Conservation (phyloP, 139 green algal species). For the Mesotaenium endlicherianum region DNA sequence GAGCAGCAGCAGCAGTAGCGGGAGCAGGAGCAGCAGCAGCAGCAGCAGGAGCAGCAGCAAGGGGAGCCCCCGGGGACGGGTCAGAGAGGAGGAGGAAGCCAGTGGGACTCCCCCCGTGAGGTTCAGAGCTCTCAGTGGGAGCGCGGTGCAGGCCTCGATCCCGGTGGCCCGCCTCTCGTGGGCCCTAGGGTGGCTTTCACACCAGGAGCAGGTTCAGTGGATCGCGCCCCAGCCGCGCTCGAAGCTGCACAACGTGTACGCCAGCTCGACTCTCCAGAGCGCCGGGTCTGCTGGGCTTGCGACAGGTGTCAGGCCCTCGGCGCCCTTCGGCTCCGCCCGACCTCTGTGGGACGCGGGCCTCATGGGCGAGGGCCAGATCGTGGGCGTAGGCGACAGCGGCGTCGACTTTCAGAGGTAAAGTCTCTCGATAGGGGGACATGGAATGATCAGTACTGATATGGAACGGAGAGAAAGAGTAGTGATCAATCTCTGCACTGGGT, state of each 20-base stretch:
- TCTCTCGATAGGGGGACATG: conserved; percentile 6
- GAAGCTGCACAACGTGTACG: conserved; percentile 19
- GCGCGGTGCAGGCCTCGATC: not conserved
- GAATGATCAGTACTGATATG: conserved; percentile 54
- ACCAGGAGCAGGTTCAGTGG: conserved; percentile 32
- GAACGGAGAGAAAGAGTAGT: conserved; percentile 1
- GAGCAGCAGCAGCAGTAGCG: not conserved
- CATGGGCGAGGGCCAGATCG: conserved; percentile 67
- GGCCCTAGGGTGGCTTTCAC: conserved; percentile 7
- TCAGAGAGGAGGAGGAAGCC: not conserved
- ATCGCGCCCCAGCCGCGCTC: not conserved
- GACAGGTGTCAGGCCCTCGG: not conserved
- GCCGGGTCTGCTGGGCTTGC: not conserved
- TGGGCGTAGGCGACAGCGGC: conserved; percentile 87
- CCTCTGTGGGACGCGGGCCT: conserved; percentile 72
- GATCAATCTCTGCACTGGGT: not conserved
- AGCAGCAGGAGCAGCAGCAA: not conserved
- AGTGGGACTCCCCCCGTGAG: not conserved
- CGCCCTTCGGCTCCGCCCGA: conserved; percentile 2
- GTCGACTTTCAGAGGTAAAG: conserved; percentile 55
- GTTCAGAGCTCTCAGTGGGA: not conserved
- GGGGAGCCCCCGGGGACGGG: not conserved
- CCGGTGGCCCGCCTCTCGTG: not conserved
- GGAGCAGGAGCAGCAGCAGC: not conserved
- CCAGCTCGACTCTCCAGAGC: conserved; percentile 1